Evolutionary conservation across 306 rosid species (phyloP), one percentile per base, ranked within the genome.

Genomic region (Prunus fruticosa): DNA sequence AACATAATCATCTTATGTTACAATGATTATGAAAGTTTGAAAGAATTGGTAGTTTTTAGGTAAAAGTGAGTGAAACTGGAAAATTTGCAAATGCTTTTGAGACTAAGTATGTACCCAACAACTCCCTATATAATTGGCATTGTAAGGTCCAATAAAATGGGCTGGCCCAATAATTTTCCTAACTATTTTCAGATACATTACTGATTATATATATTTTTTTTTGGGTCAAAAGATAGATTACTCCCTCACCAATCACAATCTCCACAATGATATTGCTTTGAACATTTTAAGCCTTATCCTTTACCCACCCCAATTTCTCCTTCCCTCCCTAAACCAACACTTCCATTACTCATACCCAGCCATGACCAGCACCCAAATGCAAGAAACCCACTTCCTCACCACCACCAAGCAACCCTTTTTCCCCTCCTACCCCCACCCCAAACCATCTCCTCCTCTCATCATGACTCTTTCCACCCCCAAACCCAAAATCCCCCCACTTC

Each of bases 331-430:
- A 19, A 34, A 34, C 2, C 68, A 63, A 63, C 20, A 3, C 20
- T 12, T 64, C 27, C 2, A 2, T 9, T 6, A 7, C 43, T 38
- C 43, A 38, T 46, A 3, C 38, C 23, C 67, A 15, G 77, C 77
- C 77, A 73, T 73, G 77, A 73, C 57, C 57, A 58, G 67, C 67
- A 9, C 10, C 28, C 81, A 70, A 64, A 81, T 84, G 79, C 79
- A 84, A 27, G 80, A 76, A 74, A 73, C 80, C 60, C 77, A 80
- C 38, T 67, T 79, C 75, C 66, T 79, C 62, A 32, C 38, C 20
- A 41, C 73, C 78, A 49, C 57, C 83, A 81, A 60, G n/a, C 46
- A 45, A 23, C 16, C 64, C 56, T 6, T 34, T 73, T 28, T 52
- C 41, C 47, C 76, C 76, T 13, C 73, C 43, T 6, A 58, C 16